Evolutionary conservation across 176 grass and related monocot species (phyloP).

Genomic region (Aegilops sharonensis): DNA sequence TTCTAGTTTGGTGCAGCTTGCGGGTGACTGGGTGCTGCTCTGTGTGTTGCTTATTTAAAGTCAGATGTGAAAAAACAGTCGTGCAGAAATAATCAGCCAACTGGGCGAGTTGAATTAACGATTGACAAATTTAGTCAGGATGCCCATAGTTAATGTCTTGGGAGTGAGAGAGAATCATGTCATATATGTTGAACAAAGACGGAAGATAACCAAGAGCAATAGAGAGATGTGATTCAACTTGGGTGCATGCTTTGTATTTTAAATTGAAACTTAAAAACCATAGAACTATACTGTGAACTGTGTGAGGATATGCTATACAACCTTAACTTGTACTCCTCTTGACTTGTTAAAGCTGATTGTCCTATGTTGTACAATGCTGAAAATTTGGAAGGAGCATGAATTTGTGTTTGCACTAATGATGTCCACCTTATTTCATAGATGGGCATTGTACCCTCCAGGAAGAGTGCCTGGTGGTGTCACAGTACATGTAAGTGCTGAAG

Average conservation of each 20-base stretch:
- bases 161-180: neutral
- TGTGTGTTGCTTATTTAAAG: neutral
- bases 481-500: constrained; percentile 92
- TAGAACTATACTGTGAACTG: neutral
- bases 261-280: neutral
- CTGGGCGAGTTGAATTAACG: neutral
- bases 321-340: neutral
- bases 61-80: neutral
- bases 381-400: neutral
- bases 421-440: constrained; percentile 58
- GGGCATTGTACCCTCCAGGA: constrained; percentile 96
- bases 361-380: neutral
- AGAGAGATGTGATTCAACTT: neutral
- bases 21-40: neutral
- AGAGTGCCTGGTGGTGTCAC: constrained; percentile 93
- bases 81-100: neutral
- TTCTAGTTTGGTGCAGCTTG: neutral
- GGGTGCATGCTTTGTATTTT: neutral
- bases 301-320: neutral
- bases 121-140: neutral
- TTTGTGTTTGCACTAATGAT: constrained; percentile 1
- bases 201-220: neutral
- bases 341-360: neutral
- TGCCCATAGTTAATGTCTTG: neutral
- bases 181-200: neutral